phyloP scores from a whole-genome alignment of 148 eudicot species.

The Vaccinium darrowii region DNA sequence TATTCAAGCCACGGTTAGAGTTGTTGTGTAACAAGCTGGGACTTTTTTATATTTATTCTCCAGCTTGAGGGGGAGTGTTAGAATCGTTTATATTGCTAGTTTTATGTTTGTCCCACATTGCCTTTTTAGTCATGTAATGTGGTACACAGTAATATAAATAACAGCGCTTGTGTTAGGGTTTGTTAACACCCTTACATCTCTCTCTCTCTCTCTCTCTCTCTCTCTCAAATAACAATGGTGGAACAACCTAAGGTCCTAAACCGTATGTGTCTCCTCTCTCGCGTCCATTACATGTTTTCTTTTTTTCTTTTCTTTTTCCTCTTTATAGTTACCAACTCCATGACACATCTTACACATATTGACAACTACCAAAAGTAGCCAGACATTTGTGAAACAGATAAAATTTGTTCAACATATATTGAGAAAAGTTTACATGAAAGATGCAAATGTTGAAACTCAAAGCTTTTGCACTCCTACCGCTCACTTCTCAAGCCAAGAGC shows the following conservation, averaged over 20 bases:
- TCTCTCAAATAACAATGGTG: background rate
- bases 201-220: too few species aligned
- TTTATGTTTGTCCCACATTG: too few species aligned
- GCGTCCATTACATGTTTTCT: background rate
- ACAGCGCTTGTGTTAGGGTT: too few species aligned
- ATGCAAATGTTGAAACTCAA: background rate
- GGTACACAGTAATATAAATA: too few species aligned
- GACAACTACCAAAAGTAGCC: background rate
- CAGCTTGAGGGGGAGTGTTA: too few species aligned
- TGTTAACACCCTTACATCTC: too few species aligned
- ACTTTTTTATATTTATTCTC: too few species aligned
- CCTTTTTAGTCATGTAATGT: too few species aligned
- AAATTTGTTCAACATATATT: background rate
- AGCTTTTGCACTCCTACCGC: background rate
- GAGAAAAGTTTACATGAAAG: background rate
- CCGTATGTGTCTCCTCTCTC: background rate
- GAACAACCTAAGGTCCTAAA: background rate
- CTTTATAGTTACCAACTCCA: background rate
- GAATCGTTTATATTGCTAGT: too few species aligned
- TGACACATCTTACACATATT: background rate
- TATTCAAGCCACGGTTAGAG: too few species aligned
- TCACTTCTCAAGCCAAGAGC: background rate
- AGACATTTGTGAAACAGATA: background rate
- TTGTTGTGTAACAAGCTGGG: too few species aligned
- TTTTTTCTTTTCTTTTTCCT: background rate